phyloP scores from a whole-genome alignment of 441 rosid genomes.

The Syzygium syzygioides region DNA sequence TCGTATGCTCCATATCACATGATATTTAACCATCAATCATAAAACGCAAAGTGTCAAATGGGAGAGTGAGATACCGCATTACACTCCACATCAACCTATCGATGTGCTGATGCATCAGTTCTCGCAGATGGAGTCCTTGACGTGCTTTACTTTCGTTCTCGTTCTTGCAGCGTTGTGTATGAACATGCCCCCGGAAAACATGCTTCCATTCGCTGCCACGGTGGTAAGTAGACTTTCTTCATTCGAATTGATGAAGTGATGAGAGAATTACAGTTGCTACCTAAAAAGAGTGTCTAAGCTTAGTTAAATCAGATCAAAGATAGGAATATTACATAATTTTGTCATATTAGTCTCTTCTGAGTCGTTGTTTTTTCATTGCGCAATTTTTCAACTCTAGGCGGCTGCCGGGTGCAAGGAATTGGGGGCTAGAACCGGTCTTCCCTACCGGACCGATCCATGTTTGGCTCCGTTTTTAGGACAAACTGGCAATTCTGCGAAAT shows the following conservation, averaged over 20 bases:
- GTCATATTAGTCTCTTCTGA: not conserved
- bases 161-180: not conserved
- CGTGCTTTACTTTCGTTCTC: not conserved
- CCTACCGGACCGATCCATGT: not conserved
- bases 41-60: not conserved
- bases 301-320: not conserved
- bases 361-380: not conserved
- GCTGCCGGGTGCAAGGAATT: not conserved
- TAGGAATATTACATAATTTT: not conserved
- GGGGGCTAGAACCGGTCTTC: not conserved
- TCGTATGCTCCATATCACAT: not conserved
- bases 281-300: not conserved
- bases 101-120: not conserved
- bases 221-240: not conserved
- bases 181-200: not conserved
- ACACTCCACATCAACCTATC: not conserved
- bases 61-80: not conserved
- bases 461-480: not conserved
- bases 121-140: not conserved
- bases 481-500: not conserved
- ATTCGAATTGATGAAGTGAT: not conserved
- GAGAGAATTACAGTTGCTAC: not conserved
- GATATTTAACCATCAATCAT: not conserved
- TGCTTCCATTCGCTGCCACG: not conserved
- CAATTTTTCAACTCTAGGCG: not conserved